Evolutionary conservation across 1,284 basidiomycete genomes (phyloP).

Genomic region (Ceratobasidium sp.): DNA sequence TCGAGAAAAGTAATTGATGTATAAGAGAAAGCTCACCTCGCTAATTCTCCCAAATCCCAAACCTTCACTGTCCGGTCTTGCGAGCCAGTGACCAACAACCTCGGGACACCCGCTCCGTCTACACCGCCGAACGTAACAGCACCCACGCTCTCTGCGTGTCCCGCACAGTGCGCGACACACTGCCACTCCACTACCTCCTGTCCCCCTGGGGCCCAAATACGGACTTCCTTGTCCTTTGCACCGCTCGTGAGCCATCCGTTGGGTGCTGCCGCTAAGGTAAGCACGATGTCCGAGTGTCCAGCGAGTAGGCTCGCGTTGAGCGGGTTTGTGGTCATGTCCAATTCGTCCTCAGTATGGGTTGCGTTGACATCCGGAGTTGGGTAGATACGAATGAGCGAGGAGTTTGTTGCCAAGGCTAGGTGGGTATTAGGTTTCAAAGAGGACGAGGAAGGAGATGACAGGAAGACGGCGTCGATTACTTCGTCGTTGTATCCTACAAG

Average conservation of each 20-base stretch:
- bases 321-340: constrained; percentile 49
- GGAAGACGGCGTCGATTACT: constrained; percentile 88
- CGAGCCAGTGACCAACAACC: constrained; percentile 91
- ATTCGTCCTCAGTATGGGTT: background rate
- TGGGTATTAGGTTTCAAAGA: constrained; percentile 66
- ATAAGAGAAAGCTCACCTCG: background rate
- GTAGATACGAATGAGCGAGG: constrained; percentile 90
- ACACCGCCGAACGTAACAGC: constrained; percentile 80
- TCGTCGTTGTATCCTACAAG: constrained; percentile 98
- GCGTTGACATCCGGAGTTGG: constrained; percentile 58
- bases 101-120: constrained; percentile 51
- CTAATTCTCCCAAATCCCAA: constrained; percentile 78
- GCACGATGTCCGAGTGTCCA: constrained; percentile 92
- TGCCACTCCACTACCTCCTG: constrained; percentile 28
- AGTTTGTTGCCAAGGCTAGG: constrained; percentile 95
- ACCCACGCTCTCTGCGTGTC: constrained; percentile 94
- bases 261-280: constrained; percentile 79
- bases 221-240: constrained; percentile 89
- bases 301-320: constrained; percentile 85
- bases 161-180: constrained; percentile 86
- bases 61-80: constrained; percentile 98
- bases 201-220: constrained; percentile 78
- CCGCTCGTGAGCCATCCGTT: constrained; percentile 85
- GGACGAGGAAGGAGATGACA: constrained; percentile 61
- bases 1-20: too few species aligned